Conservation (phyloP, 345 rosid genomes). For the Hypericum perforatum region DNA sequence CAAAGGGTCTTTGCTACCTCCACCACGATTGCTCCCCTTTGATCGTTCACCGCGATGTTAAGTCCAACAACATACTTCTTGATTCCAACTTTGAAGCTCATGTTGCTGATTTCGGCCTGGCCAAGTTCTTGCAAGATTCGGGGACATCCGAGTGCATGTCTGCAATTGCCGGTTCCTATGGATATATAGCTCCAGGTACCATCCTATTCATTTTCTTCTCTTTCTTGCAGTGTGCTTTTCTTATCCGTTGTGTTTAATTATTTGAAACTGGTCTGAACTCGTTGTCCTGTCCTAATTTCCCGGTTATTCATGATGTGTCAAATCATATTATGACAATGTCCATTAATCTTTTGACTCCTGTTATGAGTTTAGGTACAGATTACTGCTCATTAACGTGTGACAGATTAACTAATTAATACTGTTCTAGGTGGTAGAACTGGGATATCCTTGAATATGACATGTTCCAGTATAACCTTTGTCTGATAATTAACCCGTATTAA, state of each 20-base stretch:
- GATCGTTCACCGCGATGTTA: slow-evolving; percentile 82
- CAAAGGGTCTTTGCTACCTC: slow-evolving; percentile 78
- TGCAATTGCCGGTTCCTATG: slow-evolving; percentile 93
- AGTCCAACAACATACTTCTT: slow-evolving; percentile 78
- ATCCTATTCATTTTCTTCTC: background rate
- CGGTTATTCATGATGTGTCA: background rate
- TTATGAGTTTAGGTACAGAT: slow-evolving; percentile 10
- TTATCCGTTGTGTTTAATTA: background rate
- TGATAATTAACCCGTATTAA: slow-evolving; percentile 1
- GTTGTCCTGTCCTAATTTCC: background rate
- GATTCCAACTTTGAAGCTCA: slow-evolving; percentile 83
- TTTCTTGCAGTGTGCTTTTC: background rate
- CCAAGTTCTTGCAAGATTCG: slow-evolving; percentile 80
- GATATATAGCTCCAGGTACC: slow-evolving; percentile 90
- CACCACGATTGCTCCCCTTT: slow-evolving; percentile 85
- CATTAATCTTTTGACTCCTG: slow-evolving; percentile 9
- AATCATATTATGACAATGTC: background rate
- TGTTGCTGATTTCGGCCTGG: slow-evolving; percentile 91
- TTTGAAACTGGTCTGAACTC: slow-evolving; percentile 1
- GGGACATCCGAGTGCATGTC: slow-evolving; percentile 97
- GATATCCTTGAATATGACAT: slow-evolving; percentile 10
- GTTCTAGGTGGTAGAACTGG: slow-evolving; percentile 2
- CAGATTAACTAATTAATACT: slow-evolving; percentile 8
- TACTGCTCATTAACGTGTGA: slow-evolving; percentile 7
- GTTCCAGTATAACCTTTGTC: slow-evolving; percentile 8